Conservation (phyloP, 176 grass and related monocot genomes). For the Bonia amplexicaulis region DNA sequence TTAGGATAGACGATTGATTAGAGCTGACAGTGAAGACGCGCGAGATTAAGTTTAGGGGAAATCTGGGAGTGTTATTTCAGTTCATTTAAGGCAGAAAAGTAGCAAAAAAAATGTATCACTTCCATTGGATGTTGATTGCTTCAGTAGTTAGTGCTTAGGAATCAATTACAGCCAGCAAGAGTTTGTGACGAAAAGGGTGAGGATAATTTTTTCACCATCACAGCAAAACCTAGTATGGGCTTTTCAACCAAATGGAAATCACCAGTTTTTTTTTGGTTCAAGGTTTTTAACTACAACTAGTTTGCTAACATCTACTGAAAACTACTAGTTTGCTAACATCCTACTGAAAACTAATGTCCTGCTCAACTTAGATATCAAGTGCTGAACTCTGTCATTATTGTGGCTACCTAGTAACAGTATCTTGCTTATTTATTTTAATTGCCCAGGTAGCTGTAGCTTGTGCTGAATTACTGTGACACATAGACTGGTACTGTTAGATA, state of each 20-base stretch:
- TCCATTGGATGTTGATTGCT: background rate
- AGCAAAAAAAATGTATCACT: background rate
- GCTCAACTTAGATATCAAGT: background rate
- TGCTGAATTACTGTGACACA: background rate
- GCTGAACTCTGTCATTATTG: background rate
- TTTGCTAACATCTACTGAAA: background rate
- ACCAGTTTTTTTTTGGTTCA: background rate
- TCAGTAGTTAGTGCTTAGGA: background rate
- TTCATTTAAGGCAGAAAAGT: constrained; percentile 21
- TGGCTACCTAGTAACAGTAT: background rate
- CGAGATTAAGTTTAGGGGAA: background rate
- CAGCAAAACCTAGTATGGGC: background rate
- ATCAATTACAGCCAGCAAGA: background rate
- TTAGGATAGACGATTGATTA: background rate
- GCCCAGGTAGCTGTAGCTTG: background rate
- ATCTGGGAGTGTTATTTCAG: background rate
- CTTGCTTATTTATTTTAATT: background rate
- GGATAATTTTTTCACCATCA: background rate
- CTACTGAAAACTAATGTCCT: background rate
- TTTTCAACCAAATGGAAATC: background rate
- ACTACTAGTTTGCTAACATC: too few relatives aligned
- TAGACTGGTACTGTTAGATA: too few relatives aligned
- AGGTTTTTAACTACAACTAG: background rate
- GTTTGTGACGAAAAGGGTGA: background rate
- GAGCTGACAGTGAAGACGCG: background rate